A percentile compares a stretch with the other conserved stretches of the same genome.
phyloP scores from a whole-genome alignment of 2,329 filamentous ascomycete species.

The Ophiosphaerella korrae region DNA sequence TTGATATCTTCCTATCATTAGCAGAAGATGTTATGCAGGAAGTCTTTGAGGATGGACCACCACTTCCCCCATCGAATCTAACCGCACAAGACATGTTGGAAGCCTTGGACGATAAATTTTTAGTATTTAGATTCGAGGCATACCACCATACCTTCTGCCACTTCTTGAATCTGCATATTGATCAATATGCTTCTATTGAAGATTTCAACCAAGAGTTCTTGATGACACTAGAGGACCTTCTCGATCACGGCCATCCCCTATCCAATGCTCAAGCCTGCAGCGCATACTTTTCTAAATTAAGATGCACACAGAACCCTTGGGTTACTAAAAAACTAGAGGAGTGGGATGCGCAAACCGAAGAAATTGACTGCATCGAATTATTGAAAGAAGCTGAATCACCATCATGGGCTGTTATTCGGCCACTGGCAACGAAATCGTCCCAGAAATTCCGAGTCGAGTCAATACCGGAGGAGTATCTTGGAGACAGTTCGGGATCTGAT shows the following conservation, averaged over 20 bases:
- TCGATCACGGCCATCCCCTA: slow-evolving; percentile 41
- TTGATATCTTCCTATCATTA: slow-evolving; percentile 45
- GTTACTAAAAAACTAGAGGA: slow-evolving; percentile 39
- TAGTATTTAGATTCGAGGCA: slow-evolving; percentile 38
- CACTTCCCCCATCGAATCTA: slow-evolving; percentile 38
- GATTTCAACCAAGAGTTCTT: slow-evolving; percentile 44
- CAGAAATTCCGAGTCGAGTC: slow-evolving; percentile 23
- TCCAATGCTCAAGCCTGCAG: slow-evolving; percentile 44
- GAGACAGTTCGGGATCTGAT: slow-evolving; percentile 25
- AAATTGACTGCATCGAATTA: slow-evolving; percentile 30
- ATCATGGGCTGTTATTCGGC: slow-evolving; percentile 38
- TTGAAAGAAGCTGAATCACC: slow-evolving; percentile 33
- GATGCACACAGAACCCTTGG: slow-evolving; percentile 46
- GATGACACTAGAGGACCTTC: slow-evolving; percentile 38
- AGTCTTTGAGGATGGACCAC: slow-evolving; percentile 41
- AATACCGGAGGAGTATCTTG: slow-evolving; percentile 26
- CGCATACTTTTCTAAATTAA: slow-evolving; percentile 46
- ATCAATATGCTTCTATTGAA: slow-evolving; percentile 37
- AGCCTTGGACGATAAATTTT: slow-evolving; percentile 35
- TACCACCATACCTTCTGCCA: slow-evolving; percentile 47
- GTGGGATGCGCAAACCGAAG: slow-evolving; percentile 31
- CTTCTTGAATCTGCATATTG: slow-evolving; percentile 45
- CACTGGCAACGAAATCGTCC: slow-evolving; percentile 26
- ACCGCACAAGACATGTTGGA: slow-evolving; percentile 41
- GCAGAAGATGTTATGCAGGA: slow-evolving; percentile 46